Base-by-base conservation (phyloP, 192 early-diverging fungal species). In the Backusella macrospora region DNA sequence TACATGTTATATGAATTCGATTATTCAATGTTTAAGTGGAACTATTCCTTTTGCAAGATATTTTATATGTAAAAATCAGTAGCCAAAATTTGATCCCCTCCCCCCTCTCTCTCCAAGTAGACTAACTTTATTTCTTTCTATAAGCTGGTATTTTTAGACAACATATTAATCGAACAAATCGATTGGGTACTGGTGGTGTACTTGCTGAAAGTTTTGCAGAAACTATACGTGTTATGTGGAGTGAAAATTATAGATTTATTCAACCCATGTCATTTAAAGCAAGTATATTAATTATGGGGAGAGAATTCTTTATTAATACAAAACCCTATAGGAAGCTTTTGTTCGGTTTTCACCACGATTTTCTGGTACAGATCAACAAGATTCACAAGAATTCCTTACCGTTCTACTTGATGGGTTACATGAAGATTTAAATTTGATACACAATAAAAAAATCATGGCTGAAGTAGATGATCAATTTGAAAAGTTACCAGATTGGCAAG, bases 381-480 rank as follows among this genome's bases (percentile, higher is more conserved):
- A 99, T 83, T 92, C 92, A 1, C 98, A 99, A 75, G 97, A 98
- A 82, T 98, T 99, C 82, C 83, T 98, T 9, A 84, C 87, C 0
- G 98, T 94, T 76, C 74, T 99, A 65, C 78, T 98, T 37, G 96
- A 98, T 83, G 84, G 90, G 0, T 76, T 99, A 21, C 97, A 99
- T 78, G 98, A 98, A 81, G 91, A 96, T 76, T 73, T 98, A 29
- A 98, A 98, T 73, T 74, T 86, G 15, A 74, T 75, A 42, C 73
- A 81, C 26, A 81, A 83, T 0, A 79, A 76, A 16, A 67, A 45
- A 8, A 37, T 67, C 59, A 55, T 82, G 65, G 48, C 37, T 65
- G 73, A 77, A 79, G 85, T 88, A 5, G 76, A 85, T 76, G 87
- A 89, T 8, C 79, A 80, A 12, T 91, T 93, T 76, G 95, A 96